Evolutionary conservation across 352 stramenopile genomes (phyloP).

Genomic region (Albugo laibachii): DNA sequence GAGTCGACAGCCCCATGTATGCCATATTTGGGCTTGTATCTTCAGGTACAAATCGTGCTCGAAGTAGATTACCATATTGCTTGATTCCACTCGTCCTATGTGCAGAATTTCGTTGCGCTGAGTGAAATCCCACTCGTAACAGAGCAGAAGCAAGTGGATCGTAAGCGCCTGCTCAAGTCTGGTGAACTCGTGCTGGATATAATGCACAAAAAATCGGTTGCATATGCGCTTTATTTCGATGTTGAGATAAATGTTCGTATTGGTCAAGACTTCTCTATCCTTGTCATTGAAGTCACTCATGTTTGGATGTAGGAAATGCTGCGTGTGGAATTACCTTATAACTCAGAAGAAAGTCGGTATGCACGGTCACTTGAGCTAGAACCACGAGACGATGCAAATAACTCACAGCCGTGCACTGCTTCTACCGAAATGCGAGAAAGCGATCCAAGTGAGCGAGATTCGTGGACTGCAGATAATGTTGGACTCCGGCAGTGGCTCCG

Average conservation of each 20-base stretch:
- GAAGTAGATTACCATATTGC: not conserved
- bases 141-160: constrained; percentile 41
- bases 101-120: constrained; percentile 50
- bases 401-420: not conserved
- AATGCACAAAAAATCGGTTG: constrained; percentile 40
- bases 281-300: not conserved
- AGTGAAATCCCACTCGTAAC: constrained; percentile 62
- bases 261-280: not conserved
- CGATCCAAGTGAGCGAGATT: constrained; percentile 53
- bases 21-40: constrained; percentile 72
- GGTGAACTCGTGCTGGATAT: constrained; percentile 63
- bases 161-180: constrained; percentile 44
- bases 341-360: constrained; percentile 62
- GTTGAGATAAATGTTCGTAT: constrained; percentile 21
- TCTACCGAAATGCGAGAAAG: constrained; percentile 8
- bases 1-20: constrained; percentile 50
- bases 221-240: constrained; percentile 40
- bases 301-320: constrained; percentile 22
- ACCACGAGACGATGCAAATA: constrained; percentile 29
- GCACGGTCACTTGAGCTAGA: constrained; percentile 48
- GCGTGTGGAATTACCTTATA: constrained; percentile 42
- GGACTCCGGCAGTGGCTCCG: constrained; percentile 65
- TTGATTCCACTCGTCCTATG: not conserved
- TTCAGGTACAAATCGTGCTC: constrained; percentile 24
- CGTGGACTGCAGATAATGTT: constrained; percentile 58